Evolutionary conservation across 148 eudicot species (phyloP).

Genomic region (Heliosperma pusillum): DNA sequence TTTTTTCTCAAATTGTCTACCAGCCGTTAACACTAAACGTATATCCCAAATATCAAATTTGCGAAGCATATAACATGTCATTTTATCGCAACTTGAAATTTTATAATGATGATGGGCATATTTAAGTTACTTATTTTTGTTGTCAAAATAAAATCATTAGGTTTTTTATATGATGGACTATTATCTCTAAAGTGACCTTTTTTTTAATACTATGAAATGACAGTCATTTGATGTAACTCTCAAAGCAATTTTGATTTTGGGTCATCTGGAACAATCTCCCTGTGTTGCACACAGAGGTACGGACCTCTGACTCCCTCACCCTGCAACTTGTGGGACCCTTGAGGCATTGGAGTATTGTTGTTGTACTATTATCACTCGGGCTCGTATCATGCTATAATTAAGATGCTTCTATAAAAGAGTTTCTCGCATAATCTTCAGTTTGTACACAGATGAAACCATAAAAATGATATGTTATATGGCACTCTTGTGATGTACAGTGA

Average conservation of each 20-base stretch:
- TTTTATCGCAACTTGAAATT: not conserved
- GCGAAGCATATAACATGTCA: not conserved
- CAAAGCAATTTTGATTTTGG: not conserved
- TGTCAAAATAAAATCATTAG: not conserved
- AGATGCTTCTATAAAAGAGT: not conserved
- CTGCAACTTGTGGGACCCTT: not conserved
- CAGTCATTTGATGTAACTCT: not conserved
- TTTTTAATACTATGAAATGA: not conserved
- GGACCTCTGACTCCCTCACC: not conserved
- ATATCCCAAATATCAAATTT: no score
- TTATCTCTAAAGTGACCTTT: not conserved
- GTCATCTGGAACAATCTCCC: not conserved
- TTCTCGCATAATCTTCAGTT: not conserved
- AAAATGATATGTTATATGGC: constrained; percentile 18
- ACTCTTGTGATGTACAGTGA: constrained; percentile 47
- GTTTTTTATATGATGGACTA: not conserved
- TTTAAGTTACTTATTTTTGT: not conserved
- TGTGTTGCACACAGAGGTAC: not conserved
- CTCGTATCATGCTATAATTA: not conserved
- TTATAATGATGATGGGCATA: not conserved
- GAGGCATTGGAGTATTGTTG: not conserved
- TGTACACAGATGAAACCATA: constrained; percentile 5
- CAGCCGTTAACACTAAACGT: not conserved
- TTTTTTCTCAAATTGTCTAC: no score
- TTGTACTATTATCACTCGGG: not conserved